Evolutionary conservation across 1,284 basidiomycete species (phyloP).

Genomic region (Gomphus bonarii): DNA sequence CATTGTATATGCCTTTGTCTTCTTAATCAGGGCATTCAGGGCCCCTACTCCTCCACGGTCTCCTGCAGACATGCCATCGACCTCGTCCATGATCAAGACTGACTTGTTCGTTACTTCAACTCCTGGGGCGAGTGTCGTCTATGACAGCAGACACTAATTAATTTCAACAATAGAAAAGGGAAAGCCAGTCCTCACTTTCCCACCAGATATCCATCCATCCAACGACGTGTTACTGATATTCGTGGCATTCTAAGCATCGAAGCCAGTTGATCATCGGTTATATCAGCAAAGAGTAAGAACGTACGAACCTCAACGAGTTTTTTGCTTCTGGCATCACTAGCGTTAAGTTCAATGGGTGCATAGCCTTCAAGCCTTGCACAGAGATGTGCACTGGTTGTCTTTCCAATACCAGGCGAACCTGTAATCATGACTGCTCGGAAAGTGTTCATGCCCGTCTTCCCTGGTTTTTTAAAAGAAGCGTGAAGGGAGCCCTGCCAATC

Average conservation of each 20-base stretch:
- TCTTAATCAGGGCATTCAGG: conserved; percentile 86
- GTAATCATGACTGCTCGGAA: conserved; percentile 86
- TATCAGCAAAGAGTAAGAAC: neutral
- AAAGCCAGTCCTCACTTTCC: conserved; percentile 32
- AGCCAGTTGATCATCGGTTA: neutral
- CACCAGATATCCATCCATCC: conserved; percentile 76
- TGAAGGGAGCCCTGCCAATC: conserved; percentile 74
- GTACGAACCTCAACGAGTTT: conserved; percentile 80
- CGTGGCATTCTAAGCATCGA: conserved; percentile 53
- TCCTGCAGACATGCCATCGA: conserved; percentile 97
- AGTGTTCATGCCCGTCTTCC: conserved; percentile 81
- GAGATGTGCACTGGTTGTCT: conserved; percentile 93
- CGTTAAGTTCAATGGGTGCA: conserved; percentile 90
- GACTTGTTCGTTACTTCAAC: conserved; percentile 69
- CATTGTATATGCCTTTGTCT: conserved; percentile 58
- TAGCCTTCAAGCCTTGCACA: conserved; percentile 85
- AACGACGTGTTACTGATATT: conserved; percentile 84
- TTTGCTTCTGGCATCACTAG: conserved; percentile 92
- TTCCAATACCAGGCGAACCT: conserved; percentile 94
- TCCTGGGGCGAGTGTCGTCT: conserved; percentile 60
- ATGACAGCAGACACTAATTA: neutral
- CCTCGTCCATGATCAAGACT: conserved; percentile 98
- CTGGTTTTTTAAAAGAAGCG: conserved; percentile 85
- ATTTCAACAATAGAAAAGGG: neutral
- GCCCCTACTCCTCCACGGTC: conserved; percentile 96